Evolutionary conservation across 257 asterid genomes (phyloP), one percentile per base, ranked within the genome.

Genomic region (Osmanthus fragrans): DNA sequence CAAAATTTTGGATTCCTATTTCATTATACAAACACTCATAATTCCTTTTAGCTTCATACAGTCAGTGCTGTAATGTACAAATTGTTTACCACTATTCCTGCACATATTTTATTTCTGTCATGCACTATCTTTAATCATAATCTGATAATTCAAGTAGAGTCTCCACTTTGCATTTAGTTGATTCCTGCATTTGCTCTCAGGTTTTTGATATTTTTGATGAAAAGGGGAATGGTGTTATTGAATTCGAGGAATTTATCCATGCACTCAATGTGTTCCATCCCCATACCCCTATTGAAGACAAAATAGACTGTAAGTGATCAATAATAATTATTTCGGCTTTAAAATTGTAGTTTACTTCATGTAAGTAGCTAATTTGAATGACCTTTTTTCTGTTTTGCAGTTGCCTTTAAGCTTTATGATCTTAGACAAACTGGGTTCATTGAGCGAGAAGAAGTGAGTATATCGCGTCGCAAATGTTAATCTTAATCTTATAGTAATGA

Each of bases 181-280:
- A 4, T 64, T 60, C 18, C 63, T 47, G 63, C 60, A 70, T 74
- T 72, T 27, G 76, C 23, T 79, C 75, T 39, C 92, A 93, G 97
- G 92, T 93, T 76, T 92, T 92, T 88, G 90, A 90, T 85, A 77
- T 89, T 65, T 92, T 93, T 71, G 97, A 93, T 81, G 96, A 89
- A 82, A 93, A 91, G 85, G 78, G 78, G 88, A 89, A 91, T 82
- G 97, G 96, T 4, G 96, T 91, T 19, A 87, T 93, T 80, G 97
- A 93, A 49, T 93, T 91, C 80, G 97, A 90, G 73, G 97, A 93
- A 79, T 93, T 93, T 72, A 49, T 93, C 76, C 96, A 91, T 37
- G 85, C 96, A 36, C 90, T 91, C 67, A 86, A 89, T 70, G 85
- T 92, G 8, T 92, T 92, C 85, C 97, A 92, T 87, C 97, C 96